phyloP scores from a whole-genome alignment of 2,329 filamentous ascomycete genomes.

The Fusarium praegraminearum region DNA sequence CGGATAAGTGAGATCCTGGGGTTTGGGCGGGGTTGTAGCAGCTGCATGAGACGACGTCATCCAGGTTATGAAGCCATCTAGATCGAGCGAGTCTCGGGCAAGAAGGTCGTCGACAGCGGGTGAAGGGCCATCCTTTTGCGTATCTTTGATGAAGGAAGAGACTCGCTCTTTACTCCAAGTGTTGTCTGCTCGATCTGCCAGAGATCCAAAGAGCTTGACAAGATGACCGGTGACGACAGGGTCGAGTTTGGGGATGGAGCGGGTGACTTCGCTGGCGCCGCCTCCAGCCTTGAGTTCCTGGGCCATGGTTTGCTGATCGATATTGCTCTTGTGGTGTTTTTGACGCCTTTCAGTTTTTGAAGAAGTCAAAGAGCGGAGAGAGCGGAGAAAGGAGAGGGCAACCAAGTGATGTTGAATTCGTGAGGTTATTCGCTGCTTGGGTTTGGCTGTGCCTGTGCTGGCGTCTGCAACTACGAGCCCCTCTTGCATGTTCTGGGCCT shows the following conservation, averaged over 20 bases:
- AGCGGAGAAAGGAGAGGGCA: constrained; percentile 36
- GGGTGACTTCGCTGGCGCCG: constrained; percentile 58
- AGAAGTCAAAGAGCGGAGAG: constrained; percentile 17
- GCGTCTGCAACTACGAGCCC: constrained; percentile 20
- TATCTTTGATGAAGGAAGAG: constrained; percentile 59
- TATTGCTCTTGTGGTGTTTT: neutral
- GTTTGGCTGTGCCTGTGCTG: constrained; percentile 1
- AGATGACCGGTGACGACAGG: constrained; percentile 57
- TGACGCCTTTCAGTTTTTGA: constrained; percentile 13
- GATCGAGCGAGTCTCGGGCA: constrained; percentile 56
- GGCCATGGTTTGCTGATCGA: constrained; percentile 26
- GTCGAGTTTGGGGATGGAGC: constrained; percentile 57
- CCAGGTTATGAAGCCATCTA: constrained; percentile 65
- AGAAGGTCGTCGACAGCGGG: constrained; percentile 45
- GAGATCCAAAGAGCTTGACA: constrained; percentile 59
- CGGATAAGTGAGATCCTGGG: constrained; percentile 75
- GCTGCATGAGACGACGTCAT: constrained; percentile 65
- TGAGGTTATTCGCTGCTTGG: constrained; percentile 40
- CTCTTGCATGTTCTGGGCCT: constrained; percentile 33
- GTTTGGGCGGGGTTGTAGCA: constrained; percentile 55
- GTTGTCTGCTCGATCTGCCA: constrained; percentile 55
- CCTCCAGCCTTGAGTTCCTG: constrained; percentile 58
- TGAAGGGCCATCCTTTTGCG: constrained; percentile 59
- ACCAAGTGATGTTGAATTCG: constrained; percentile 37
- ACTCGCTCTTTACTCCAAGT: constrained; percentile 62